Evolutionary conservation across 257 asterid species (phyloP), one percentile per base, ranked within the genome.

Genomic region (Nicotiana tabacum): DNA sequence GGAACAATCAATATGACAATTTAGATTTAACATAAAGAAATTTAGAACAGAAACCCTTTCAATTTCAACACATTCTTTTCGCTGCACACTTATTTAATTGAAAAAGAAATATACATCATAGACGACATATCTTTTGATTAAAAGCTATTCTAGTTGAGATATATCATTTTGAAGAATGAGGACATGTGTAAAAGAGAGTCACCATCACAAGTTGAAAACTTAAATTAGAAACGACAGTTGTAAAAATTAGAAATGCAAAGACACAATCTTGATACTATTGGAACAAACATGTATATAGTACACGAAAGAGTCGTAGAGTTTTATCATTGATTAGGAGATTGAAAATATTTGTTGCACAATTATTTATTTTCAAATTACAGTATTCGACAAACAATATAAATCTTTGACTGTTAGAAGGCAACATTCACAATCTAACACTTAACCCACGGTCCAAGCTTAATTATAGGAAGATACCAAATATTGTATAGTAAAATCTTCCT

Each of bases 131-230:
- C 74, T 66, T 66, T 66, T 66, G 9, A 12, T 2, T 66, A 66
- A 66, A 66, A 32, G 2, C 5, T 32, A 15, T 66, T n/a, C 2
- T 32, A 66, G 2, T 13, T 66, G n/a, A 66, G 72, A 66, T 66
- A 43, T 43, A 43, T 43, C 0, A 9, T 9, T 43, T 43, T 74
- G 1, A 48, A 24, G 58, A 48, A 48, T 72, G 39, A 48, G 61
- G 79, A 74, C 79, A 74, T 74, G 9, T 74, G 62, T 74, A 74
- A 74, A 72, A 24, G 13, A 72, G 24, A 12, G 39, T 74, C 79
- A 48, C 39, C 58, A 48, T 74, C 79, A 74, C 39, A 74, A 24
- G 39, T 24, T 72, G 61, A 72, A 72, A 37, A 43, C 4, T 5
- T 30, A 5, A 64, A 64, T 5, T 29, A 29, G 15, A 62, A 62